phyloP scores from a whole-genome alignment of 345 rosid species.

The Gossypium ekmanianum region DNA sequence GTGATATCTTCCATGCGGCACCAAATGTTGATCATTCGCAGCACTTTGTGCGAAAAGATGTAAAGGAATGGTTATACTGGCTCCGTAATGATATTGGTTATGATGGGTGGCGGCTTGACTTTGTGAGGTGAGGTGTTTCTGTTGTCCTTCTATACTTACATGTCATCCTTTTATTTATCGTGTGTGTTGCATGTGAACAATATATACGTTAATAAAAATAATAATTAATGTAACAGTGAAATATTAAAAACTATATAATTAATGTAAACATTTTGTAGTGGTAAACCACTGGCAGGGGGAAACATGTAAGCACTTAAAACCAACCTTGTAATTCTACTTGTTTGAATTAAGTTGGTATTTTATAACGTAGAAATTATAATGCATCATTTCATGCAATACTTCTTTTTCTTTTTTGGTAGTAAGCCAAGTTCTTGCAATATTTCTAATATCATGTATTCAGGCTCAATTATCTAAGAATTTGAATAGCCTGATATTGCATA shows the following conservation, averaged over 20 bases:
- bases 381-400: not conserved
- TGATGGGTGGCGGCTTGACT: slow-evolving; percentile 59
- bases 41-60: slow-evolving; percentile 43
- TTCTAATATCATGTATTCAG: not conserved
- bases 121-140: slow-evolving; percentile 33
- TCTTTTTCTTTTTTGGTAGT: no score
- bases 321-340: not conserved
- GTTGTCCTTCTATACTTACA: not conserved
- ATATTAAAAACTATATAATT: no score
- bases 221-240: no score
- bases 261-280: no score
- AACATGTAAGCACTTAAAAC: no score
- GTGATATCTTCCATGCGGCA: slow-evolving; percentile 53
- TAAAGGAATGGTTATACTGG: slow-evolving; percentile 50
- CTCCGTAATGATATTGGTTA: slow-evolving; percentile 40
- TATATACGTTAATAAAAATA: not conserved
- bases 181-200: no score
- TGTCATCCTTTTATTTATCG: not conserved
- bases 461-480: not conserved
- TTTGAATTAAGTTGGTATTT: not conserved
- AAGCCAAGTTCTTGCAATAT: not conserved
- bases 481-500: not conserved
- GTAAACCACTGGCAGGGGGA: no score
- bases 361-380: not conserved
- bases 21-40: slow-evolving; percentile 54